Conservation (phyloP, 768 basidiomycete species). For the Leccinum truebloodii region DNA sequence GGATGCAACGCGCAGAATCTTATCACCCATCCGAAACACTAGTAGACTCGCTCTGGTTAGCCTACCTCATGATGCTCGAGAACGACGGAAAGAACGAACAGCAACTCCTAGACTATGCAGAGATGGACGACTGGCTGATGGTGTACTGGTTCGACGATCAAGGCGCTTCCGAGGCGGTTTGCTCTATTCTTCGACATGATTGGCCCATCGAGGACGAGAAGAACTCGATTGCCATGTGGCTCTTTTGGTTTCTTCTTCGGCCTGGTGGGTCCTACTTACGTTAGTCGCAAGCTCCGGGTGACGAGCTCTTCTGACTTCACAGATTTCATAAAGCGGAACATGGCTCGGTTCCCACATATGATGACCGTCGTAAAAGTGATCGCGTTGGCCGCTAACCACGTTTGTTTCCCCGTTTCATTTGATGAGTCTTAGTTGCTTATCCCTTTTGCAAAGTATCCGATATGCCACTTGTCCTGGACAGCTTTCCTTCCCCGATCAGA, state of each 20-base stretch:
- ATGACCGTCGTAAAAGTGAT: conserved; percentile 56
- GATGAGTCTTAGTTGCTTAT: conserved; percentile 5
- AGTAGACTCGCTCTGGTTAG: conserved; percentile 57
- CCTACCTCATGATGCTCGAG: conserved; percentile 80
- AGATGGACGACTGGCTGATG: conserved; percentile 61
- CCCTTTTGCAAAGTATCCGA: conserved; percentile 51
- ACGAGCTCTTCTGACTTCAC: conserved; percentile 1
- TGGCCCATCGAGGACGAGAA: conserved; percentile 61
- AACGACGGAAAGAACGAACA: conserved; percentile 71
- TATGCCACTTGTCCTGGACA: conserved; percentile 59
- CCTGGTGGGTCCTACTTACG: conserved; percentile 46
- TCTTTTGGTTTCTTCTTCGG: conserved; percentile 71
- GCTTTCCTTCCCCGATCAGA: conserved; percentile 47
- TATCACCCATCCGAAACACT: conserved; percentile 20
- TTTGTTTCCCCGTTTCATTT: conserved; percentile 36
- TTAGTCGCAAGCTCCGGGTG: conserved; percentile 1
- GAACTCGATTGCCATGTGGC: conserved; percentile 71
- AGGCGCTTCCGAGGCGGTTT: conserved; percentile 55
- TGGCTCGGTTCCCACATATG: conserved; percentile 44
- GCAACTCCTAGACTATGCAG: conserved; percentile 71
- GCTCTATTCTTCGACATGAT: conserved; percentile 40
- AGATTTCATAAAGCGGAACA: conserved; percentile 52
- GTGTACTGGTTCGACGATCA: conserved; percentile 64
- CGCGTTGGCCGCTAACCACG: conserved; percentile 67
- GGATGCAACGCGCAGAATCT: conserved; percentile 21